Evolutionary conservation across 148 eudicot genomes (phyloP).

Genomic region (Dianthus caryophyllus): DNA sequence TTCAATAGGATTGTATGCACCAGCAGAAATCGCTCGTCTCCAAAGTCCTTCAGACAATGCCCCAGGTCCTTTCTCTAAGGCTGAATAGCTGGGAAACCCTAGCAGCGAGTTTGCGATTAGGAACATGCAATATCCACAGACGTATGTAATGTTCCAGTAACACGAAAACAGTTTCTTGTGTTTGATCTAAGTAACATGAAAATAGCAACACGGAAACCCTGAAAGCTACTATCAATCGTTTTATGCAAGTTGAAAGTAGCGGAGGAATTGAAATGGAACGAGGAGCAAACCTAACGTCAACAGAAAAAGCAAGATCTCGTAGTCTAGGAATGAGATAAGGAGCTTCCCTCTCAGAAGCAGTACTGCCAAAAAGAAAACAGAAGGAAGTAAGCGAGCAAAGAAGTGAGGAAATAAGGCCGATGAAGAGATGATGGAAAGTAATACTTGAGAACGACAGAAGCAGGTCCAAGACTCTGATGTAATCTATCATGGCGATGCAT

Average conservation of each 20-base stretch:
- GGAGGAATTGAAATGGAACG: not conserved
- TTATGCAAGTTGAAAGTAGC: not conserved
- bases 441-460: constrained; percentile 96
- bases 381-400: constrained; percentile 11
- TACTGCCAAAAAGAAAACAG: constrained; percentile 44
- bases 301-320: constrained; percentile 93
- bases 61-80: constrained; percentile 54
- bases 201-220: not conserved
- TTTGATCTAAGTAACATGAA: not conserved
- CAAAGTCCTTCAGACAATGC: constrained; percentile 76
- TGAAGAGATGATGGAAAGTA: not conserved
- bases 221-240: not conserved
- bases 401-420: constrained; percentile 6
- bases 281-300: constrained; percentile 68
- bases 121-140: not conserved
- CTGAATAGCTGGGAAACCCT: constrained; percentile 49
- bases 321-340: constrained; percentile 77
- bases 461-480: constrained; percentile 99
- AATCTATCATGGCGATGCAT: constrained; percentile 89
- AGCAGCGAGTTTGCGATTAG: not conserved
- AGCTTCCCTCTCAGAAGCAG: constrained; percentile 72
- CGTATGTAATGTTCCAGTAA: not conserved
- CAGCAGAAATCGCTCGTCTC: constrained; percentile 86
- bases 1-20: constrained; percentile 74
- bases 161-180: not conserved